Conservation (phyloP, 768 basidiomycete genomes). For the Nidularia pulvinata region DNA sequence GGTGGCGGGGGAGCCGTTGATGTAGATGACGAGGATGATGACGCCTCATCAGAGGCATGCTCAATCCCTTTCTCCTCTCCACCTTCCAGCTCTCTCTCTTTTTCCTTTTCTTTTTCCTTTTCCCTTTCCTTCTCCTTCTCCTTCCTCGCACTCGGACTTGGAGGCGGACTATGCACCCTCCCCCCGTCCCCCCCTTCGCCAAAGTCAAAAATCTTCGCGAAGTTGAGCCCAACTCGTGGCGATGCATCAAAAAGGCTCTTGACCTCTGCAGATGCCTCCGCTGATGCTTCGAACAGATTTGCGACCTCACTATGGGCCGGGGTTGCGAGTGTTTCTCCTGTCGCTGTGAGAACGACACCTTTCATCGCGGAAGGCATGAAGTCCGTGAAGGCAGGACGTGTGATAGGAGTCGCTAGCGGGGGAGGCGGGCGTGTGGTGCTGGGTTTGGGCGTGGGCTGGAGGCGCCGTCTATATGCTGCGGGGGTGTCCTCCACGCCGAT, state of each 20-base stretch:
- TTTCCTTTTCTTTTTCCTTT: slow-evolving; percentile 11
- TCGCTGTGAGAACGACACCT: slow-evolving; percentile 77
- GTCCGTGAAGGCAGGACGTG: slow-evolving; percentile 30
- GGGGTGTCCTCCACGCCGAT: slow-evolving; percentile 23
- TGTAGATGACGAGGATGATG: slow-evolving; percentile 10
- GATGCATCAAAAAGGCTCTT: slow-evolving; percentile 62
- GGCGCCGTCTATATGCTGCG: background rate
- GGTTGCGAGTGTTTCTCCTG: slow-evolving; percentile 73
- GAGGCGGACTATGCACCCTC: slow-evolving; percentile 36
- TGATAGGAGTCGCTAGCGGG: slow-evolving; percentile 54
- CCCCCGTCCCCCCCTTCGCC: slow-evolving; percentile 35
- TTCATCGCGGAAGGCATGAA: slow-evolving; percentile 61
- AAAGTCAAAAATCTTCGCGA: slow-evolving; percentile 79
- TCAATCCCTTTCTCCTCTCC: slow-evolving; percentile 8
- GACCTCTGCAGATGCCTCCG: slow-evolving; percentile 13
- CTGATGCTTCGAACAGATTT: slow-evolving; percentile 67
- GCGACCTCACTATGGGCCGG: slow-evolving; percentile 68
- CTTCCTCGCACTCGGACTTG: slow-evolving; percentile 46
- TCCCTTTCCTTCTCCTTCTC: slow-evolving; percentile 29
- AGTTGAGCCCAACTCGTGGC: slow-evolving; percentile 72
- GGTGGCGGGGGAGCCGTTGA: slow-evolving; percentile 4
- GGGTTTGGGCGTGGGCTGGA: slow-evolving; percentile 18
- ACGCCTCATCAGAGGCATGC: slow-evolving; percentile 6
- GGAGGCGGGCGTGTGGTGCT: slow-evolving; percentile 11
- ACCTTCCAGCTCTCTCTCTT: slow-evolving; percentile 13